A percentile compares a stretch with the other conserved stretches of the same genome.
phyloP scores from a whole-genome alignment of 306 rosid genomes.

The Lotus japonicus region DNA sequence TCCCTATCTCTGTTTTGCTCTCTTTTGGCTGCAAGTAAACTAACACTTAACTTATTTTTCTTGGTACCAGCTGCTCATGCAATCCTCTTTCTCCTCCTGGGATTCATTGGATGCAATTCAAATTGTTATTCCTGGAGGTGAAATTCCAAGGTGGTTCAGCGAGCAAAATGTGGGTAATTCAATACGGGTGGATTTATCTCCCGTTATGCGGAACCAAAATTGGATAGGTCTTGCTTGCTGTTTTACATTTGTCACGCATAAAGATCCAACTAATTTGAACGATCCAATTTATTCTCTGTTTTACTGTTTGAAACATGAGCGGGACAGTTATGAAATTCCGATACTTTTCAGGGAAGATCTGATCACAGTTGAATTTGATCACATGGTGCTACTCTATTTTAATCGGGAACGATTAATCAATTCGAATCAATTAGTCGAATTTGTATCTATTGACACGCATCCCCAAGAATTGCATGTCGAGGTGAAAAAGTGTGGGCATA shows the following conservation, averaged over 20 bases:
- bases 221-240: constrained; percentile 3
- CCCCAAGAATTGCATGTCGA: neutral
- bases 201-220: neutral
- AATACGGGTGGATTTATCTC: neutral
- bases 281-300: too few relatives aligned
- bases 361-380: neutral
- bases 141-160: constrained; percentile 4
- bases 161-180: neutral
- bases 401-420: neutral
- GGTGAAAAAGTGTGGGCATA: neutral
- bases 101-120: neutral
- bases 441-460: neutral
- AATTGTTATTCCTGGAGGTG: neutral
- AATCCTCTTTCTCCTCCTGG: neutral
- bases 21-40: too few relatives aligned
- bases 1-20: neutral
- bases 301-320: too few relatives aligned
- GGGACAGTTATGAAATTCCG: neutral
- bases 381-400: neutral
- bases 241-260: neutral
- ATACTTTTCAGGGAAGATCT: neutral
- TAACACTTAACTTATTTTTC: too few relatives aligned
- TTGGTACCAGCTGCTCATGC: too few relatives aligned
- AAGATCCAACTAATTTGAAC: neutral
- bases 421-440: too few relatives aligned